A percentile compares a stretch with the other conserved stretches of the same genome.
Conservation (phyloP, 1,284 basidiomycete species). For the Apiotrichum akiyoshidainum region DNA sequence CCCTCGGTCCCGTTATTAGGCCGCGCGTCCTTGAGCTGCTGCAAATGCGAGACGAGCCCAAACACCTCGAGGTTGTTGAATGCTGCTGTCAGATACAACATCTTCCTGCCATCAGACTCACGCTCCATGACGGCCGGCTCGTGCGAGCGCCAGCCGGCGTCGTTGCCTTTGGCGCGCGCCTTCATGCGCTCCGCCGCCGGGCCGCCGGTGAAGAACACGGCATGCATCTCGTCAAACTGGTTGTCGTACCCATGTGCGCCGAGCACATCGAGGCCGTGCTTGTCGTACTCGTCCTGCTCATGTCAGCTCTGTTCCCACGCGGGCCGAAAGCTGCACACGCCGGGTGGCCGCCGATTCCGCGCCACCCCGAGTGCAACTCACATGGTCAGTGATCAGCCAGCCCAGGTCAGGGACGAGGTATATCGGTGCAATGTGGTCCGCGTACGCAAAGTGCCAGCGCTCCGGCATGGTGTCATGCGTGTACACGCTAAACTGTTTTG, state of each 20-base stretch:
- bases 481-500: constrained; percentile 69
- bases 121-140: constrained; percentile 67
- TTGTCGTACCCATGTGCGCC: constrained; percentile 57
- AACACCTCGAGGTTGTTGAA: constrained; percentile 84
- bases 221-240: constrained; percentile 69
- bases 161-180: constrained; percentile 48
- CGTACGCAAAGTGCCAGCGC: constrained; percentile 69
- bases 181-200: constrained; percentile 13
- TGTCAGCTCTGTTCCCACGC: constrained; percentile 3
- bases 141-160: constrained; percentile 41
- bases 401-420: constrained; percentile 76
- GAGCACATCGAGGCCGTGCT: constrained; percentile 4
- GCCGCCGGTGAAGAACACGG: constrained; percentile 70
- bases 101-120: constrained; percentile 17
- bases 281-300: constrained; percentile 50
- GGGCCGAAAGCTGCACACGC: too few relatives aligned
- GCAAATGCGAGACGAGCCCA: constrained; percentile 69
- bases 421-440: constrained; percentile 76
- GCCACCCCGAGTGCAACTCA: constrained; percentile 11
- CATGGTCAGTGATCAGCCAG: constrained; percentile 63
- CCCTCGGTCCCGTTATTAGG: constrained; percentile 46
- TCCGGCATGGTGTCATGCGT: constrained; percentile 75
- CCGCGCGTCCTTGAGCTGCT: constrained; percentile 63
- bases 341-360: too few relatives aligned
- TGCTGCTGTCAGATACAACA: neutral